Percentiles rank a stretch among this genome's conserved stretches.
Evolutionary conservation across 495 filamentous ascomycete species (phyloP).

Genomic region (Bryoglossum gracile): DNA sequence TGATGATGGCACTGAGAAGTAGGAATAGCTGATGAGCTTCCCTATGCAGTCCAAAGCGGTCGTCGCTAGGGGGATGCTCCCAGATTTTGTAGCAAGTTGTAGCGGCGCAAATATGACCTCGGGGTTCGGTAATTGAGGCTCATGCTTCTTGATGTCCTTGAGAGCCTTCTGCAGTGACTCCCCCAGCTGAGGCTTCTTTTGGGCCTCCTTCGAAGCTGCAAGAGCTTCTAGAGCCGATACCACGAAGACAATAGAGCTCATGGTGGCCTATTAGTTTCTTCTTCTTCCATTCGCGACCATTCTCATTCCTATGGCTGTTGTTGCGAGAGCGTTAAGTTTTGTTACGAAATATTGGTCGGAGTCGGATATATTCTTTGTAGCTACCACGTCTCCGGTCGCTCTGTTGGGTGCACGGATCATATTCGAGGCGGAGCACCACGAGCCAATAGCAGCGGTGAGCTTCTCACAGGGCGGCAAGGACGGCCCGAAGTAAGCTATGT

Average conservation of each 20-base stretch:
- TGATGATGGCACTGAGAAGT: constrained; percentile 73
- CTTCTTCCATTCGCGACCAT: constrained; percentile 24
- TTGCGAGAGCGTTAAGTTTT: no score
- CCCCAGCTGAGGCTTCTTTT: constrained; percentile 68
- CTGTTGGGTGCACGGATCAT: no score
- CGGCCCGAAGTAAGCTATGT: no score
- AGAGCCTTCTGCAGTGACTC: constrained; percentile 76
- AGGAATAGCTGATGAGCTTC: constrained; percentile 96
- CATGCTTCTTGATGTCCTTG: constrained; percentile 69
- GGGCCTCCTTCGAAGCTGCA: constrained; percentile 78
- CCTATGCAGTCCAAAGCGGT: constrained; percentile 96
- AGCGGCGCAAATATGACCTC: constrained; percentile 88
- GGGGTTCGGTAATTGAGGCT: constrained; percentile 66
- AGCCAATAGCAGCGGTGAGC: constrained; percentile 4
- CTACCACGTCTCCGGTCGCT: constrained; percentile 17
- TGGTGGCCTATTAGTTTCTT: constrained; percentile 39
- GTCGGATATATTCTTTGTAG: not conserved
- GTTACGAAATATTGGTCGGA: no score
- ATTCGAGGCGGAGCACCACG: no score
- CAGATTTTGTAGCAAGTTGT: constrained; percentile 75
- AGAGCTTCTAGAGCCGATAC: constrained; percentile 88
- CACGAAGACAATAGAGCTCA: constrained; percentile 93
- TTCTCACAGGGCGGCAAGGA: no score
- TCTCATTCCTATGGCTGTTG: constrained; percentile 10
- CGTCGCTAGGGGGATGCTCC: constrained; percentile 75